A percentile compares a stretch with the other conserved stretches of the same genome.
Conservation (phyloP, 352 stramenopile genomes). For the Nothophytophthora sp. region DNA sequence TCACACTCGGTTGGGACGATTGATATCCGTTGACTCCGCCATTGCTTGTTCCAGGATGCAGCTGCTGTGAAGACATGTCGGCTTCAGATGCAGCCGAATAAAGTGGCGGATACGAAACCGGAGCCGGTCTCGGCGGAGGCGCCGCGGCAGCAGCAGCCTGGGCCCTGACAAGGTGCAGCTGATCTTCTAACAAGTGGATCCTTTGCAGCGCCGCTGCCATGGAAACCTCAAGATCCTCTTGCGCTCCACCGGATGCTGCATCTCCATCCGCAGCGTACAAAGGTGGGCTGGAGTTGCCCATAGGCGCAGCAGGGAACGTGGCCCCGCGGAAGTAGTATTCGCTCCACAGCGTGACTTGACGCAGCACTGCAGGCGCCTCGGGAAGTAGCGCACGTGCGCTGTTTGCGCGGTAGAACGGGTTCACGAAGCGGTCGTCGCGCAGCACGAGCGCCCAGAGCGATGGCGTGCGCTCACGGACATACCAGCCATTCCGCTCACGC, state of each 20-base stretch:
- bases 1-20: conserved; percentile 11
- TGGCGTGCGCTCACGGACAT: conserved; percentile 48
- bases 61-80: conserved; percentile 8
- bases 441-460: conserved; percentile 76
- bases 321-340: conserved; percentile 79
- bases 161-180: conserved; percentile 31
- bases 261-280: conserved; percentile 32
- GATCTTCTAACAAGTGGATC: conserved; percentile 58
- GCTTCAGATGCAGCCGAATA: conserved; percentile 22
- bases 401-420: conserved; percentile 71
- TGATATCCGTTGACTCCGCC: conserved; percentile 1
- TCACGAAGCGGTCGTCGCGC: conserved; percentile 48
- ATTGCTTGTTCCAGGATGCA: conserved; percentile 8
- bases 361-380: conserved; percentile 49
- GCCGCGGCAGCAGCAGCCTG: conserved; percentile 4
- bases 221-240: conserved; percentile 60
- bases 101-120: conserved; percentile 32
- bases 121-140: conserved; percentile 9
- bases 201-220: conserved; percentile 53
- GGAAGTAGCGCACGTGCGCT: conserved; percentile 58
- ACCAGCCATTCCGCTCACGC: conserved; percentile 63
- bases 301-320: conserved; percentile 39
- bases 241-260: conserved; percentile 7
- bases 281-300: conserved; percentile 48
- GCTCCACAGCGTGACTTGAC: conserved; percentile 79